Base-by-base conservation (phyloP, 108 stramenopile species). In the Pseudonitzschia delicatissima region DNA sequence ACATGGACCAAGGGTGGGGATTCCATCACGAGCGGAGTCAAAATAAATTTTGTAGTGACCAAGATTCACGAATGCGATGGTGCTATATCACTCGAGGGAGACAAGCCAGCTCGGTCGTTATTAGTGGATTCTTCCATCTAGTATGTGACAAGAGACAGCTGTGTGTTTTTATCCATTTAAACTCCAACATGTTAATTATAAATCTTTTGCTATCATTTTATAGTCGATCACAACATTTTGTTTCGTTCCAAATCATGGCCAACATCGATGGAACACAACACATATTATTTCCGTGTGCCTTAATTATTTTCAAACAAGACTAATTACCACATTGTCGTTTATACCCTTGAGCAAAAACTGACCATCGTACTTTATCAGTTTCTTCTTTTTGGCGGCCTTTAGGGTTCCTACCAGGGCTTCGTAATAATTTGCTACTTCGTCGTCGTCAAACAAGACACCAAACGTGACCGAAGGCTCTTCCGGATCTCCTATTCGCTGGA, bases 351-450 rank as follows among this genome's bases (percentile, higher is more conserved):
- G 64, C 8, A 94, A 76, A 76, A 94, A 87, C 66, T 90, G 88
- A 17, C 93, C 93, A 47, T 90, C 77, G 78, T 87, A 91, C 27
- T 82, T 76, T 26, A 94, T 86, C 28, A 90, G 39, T 23, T 87
- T 87, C 26, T 85, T 84, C 58, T 83, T 87, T 65, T 87, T 91
- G 57, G 93, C 93, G 52, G 77, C 77, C 57, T 87, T 87, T 39
- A 94, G 74, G 26, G 93, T 94, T n/a, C 93, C 93, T 23, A 94
- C 86, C 36, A 94, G 66, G 6, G 93, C 90, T 62, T 91, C 90
- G 52, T 91, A 94, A 65, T 83, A 90, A 39, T 94, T 74, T 44
- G 85, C 79, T 6, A 87, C 88, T 32, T 86, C 74, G 35, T 89
- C 86, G 67, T 91, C 93, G 65, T 87, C 87, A 74, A 94, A 94